Percentiles rank a stretch among this genome's conserved stretches.
phyloP scores from a whole-genome alignment of 78 protist species.

The Chrysochromulina tobinii region DNA sequence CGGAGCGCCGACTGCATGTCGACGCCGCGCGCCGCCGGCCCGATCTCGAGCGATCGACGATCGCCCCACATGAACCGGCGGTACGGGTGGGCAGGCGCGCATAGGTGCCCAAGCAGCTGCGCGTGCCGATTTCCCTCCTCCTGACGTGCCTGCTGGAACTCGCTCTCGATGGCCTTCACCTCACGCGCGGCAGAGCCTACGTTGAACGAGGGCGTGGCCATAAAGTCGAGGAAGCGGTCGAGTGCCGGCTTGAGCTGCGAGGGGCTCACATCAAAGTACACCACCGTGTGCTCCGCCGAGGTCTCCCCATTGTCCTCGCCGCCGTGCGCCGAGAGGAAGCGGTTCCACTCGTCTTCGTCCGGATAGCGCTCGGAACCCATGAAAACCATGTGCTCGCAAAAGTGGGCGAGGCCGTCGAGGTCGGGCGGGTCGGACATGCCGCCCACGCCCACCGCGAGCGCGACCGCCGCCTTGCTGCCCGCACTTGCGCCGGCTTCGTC shows the following conservation, averaged over 20 bases:
- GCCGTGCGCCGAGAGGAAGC: conserved; percentile 22
- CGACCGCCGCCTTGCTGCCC: conserved; percentile 34
- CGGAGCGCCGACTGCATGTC: too few relatives aligned
- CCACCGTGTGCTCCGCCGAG: conserved; percentile 31
- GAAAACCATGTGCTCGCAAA: conserved; percentile 70
- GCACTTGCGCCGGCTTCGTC: neutral
- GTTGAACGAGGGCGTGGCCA: neutral
- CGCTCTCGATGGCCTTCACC: conserved; percentile 35
- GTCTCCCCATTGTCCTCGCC: conserved; percentile 71
- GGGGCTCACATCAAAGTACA: conserved; percentile 38
- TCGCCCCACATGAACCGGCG: too few relatives aligned
- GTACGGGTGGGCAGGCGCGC: too few relatives aligned
- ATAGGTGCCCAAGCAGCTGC: too few relatives aligned
- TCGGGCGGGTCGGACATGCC: conserved; percentile 55
- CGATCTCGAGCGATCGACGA: too few relatives aligned
- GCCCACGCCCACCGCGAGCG: conserved; percentile 54
- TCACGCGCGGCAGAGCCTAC: neutral
- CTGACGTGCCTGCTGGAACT: neutral
- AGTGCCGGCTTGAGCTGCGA: conserved; percentile 23
- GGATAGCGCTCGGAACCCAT: conserved; percentile 60
- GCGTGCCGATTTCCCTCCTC: neutral
- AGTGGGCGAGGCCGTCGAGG: conserved; percentile 75
- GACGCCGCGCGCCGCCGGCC: too few relatives aligned
- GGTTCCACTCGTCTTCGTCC: conserved; percentile 50
- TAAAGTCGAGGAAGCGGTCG: conserved; percentile 35